phyloP scores from a whole-genome alignment of 2,329 filamentous ascomycete species.

The Ilyonectria sp. region DNA sequence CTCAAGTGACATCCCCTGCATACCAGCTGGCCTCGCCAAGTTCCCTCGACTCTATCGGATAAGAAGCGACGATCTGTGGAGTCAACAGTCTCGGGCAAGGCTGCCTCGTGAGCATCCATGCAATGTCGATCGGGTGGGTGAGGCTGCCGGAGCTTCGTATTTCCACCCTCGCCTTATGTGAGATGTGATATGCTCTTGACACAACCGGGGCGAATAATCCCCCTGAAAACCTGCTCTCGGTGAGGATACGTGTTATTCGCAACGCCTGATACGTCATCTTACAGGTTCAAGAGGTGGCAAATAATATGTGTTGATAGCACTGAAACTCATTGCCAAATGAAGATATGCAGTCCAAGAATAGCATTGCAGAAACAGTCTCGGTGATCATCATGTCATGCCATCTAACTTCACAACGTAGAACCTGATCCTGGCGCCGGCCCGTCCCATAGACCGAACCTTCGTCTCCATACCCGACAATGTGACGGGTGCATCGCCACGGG shows the following conservation, averaged over 20 bases:
- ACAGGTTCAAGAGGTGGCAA: background rate
- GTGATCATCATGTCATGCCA: background rate
- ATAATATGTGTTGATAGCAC: background rate
- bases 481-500: background rate
- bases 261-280: background rate
- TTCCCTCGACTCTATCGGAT: background rate
- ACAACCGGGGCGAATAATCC: background rate
- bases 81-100: background rate
- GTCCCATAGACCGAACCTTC: conserved; percentile 1
- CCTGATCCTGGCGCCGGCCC: background rate
- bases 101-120: background rate
- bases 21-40: background rate
- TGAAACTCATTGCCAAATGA: background rate
- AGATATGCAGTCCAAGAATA: background rate
- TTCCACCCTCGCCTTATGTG: background rate
- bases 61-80: background rate
- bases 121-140: background rate
- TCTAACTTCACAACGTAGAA: background rate
- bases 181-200: background rate
- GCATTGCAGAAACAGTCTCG: background rate
- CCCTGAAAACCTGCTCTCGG: background rate
- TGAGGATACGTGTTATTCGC: background rate
- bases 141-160: background rate
- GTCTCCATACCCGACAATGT: too few relatives aligned
- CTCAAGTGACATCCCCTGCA: background rate